Conservation (phyloP, 176 grass and related monocot genomes). For the Oryza australiensis region DNA sequence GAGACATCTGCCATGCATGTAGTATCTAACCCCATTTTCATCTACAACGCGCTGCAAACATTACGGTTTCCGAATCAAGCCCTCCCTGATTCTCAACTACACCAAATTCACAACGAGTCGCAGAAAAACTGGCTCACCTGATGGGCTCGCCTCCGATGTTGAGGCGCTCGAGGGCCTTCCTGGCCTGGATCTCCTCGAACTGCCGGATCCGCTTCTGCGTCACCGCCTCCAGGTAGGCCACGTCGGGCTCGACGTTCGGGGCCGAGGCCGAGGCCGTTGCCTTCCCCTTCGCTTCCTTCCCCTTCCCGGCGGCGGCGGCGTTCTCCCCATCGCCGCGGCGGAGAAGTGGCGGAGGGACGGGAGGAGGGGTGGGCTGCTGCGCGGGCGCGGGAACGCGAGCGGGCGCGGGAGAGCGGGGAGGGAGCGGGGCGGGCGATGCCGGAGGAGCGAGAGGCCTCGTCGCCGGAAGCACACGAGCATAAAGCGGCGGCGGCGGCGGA, state of each 20-base stretch:
- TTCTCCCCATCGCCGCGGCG: constrained; percentile 46
- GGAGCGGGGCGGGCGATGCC: background rate
- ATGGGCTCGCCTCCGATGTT: constrained; percentile 70
- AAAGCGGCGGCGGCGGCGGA: constrained; percentile 25
- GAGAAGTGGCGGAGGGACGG: constrained; percentile 9
- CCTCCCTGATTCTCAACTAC: background rate
- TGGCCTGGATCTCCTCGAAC: constrained; percentile 70
- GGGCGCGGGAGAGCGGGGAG: background rate
- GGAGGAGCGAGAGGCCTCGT: constrained; percentile 45
- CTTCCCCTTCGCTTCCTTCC: constrained; percentile 39
- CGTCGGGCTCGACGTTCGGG: constrained; percentile 34
- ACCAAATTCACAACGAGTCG: background rate
- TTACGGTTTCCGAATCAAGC: background rate
- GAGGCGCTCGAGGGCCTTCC: constrained; percentile 57
- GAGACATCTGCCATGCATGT: background rate
- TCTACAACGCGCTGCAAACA: background rate
- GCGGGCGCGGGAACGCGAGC: background rate
- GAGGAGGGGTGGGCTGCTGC: background rate
- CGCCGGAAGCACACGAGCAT: constrained; percentile 57
- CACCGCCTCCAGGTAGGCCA: constrained; percentile 65
- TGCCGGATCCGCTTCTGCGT: constrained; percentile 58
- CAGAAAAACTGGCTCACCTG: constrained; percentile 52
- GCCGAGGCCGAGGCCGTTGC: background rate
- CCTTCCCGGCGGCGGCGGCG: background rate
- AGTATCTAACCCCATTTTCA: background rate